Evolutionary conservation across 139 green algal genomes (phyloP).

Genomic region (Chlamydomonas eustigma): DNA sequence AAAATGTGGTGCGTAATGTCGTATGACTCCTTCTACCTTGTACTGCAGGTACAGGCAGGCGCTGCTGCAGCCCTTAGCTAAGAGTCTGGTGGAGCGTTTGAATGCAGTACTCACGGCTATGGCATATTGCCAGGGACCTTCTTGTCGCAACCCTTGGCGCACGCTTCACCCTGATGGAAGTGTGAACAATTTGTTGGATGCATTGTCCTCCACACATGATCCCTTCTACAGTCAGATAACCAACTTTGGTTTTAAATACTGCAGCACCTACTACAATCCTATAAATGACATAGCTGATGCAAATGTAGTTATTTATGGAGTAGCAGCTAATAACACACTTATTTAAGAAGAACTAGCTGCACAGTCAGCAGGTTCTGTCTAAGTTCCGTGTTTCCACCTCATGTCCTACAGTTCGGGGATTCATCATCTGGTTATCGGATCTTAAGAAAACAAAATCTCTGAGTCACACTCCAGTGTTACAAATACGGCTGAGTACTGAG

Average conservation of each 20-base stretch:
- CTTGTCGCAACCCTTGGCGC: constrained; percentile 10
- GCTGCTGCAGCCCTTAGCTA: neutral
- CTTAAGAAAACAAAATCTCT: too few species aligned
- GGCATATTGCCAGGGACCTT: neutral
- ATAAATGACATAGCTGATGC: neutral
- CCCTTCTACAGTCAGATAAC: neutral
- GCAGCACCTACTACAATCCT: neutral
- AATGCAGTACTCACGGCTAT: constrained; percentile 6
- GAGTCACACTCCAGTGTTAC: too few species aligned
- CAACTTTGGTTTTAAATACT: neutral
- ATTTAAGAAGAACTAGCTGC: neutral
- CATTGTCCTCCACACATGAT: neutral
- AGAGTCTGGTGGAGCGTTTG: constrained; percentile 4
- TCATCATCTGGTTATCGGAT: too few species aligned
- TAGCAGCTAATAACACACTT: neutral
- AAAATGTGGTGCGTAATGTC: neutral
- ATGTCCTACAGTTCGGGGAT: too few species aligned
- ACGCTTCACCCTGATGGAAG: constrained; percentile 3
- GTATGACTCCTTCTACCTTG: neutral
- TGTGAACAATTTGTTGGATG: neutral
- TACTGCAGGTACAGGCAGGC: neutral
- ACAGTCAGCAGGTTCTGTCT: too few species aligned
- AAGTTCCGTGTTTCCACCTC: neutral
- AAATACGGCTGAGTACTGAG: too few species aligned
- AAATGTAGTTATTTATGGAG: neutral